Conservation (phyloP, 1,284 basidiomycete species). For the Veloporphyrellus conicus region DNA sequence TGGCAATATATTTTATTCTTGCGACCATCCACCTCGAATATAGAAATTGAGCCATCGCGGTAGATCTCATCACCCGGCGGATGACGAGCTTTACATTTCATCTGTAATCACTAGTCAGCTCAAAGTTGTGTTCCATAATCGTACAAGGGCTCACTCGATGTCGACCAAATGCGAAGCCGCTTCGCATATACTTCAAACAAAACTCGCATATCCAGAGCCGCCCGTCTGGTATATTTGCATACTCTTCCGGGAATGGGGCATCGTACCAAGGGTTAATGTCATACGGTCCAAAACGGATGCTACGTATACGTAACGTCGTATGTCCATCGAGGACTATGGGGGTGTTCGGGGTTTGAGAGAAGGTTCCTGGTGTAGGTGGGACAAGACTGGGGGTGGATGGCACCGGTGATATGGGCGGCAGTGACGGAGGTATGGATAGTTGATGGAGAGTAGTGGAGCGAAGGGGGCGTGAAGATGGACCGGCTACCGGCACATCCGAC, state of each 20-base stretch:
- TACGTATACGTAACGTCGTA: constrained; percentile 66
- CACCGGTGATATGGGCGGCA: constrained; percentile 31
- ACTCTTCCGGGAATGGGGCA: constrained; percentile 98
- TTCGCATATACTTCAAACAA: constrained; percentile 99
- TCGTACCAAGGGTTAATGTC: constrained; percentile 99
- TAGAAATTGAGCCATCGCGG: constrained; percentile 80
- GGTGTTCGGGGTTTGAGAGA: constrained; percentile 27
- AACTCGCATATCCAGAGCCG: constrained; percentile 96
- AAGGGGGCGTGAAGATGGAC: constrained; percentile 60
- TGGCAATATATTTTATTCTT: constrained; percentile 99
- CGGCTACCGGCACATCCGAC: constrained; percentile 47
- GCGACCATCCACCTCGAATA: constrained; percentile 97
- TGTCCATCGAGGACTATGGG: constrained; percentile 30
- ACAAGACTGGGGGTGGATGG: constrained; percentile 41
- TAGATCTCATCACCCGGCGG: constrained; percentile 99
- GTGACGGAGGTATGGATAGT: constrained; percentile 32
- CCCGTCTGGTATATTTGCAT: constrained; percentile 89
- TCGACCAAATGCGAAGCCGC: constrained; percentile 79
- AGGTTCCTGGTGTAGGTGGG: constrained; percentile 35
- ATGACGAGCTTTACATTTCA: constrained; percentile 92
- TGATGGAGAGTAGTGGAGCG: constrained; percentile 50
- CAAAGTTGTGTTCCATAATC: constrained; percentile 9
- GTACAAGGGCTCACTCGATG: constrained; percentile 64
- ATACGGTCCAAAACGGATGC: constrained; percentile 88
- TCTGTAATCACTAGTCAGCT: constrained; percentile 42